Evolutionary conservation across 2,329 filamentous ascomycete species (phyloP).

Genomic region (Coniochaeta ligniaria): DNA sequence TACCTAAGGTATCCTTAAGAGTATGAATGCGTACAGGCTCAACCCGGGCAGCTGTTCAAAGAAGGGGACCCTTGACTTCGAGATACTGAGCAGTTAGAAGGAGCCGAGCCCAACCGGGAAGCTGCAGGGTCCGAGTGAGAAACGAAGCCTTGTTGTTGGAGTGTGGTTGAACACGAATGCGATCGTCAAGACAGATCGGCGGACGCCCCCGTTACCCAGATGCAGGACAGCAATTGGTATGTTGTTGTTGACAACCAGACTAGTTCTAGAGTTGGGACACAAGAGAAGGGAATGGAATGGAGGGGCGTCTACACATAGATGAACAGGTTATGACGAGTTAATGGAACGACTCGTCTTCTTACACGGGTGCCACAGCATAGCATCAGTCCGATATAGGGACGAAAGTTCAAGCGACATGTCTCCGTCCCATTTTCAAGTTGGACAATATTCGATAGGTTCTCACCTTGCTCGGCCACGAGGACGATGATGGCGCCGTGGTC

Average conservation of each 20-base stretch:
- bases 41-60: not conserved
- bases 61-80: not conserved
- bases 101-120: not conserved
- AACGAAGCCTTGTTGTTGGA: not conserved
- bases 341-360: not conserved
- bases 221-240: not conserved
- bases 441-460: too few species aligned
- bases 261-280: not conserved
- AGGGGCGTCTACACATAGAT: not conserved
- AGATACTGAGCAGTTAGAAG: too few species aligned
- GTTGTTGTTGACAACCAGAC: not conserved
- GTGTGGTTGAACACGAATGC: not conserved
- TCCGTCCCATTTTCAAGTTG: too few species aligned
- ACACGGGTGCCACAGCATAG: too few species aligned
- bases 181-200: not conserved
- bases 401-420: not conserved
- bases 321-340: not conserved
- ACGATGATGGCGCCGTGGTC: too few species aligned
- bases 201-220: not conserved
- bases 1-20: not conserved
- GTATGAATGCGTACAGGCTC: not conserved
- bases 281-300: not conserved
- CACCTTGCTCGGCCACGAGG: too few species aligned
- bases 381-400: not conserved
- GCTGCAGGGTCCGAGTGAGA: not conserved